Evolutionary conservation across 768 basidiomycete species (phyloP).

Genomic region (Mycena venus): DNA sequence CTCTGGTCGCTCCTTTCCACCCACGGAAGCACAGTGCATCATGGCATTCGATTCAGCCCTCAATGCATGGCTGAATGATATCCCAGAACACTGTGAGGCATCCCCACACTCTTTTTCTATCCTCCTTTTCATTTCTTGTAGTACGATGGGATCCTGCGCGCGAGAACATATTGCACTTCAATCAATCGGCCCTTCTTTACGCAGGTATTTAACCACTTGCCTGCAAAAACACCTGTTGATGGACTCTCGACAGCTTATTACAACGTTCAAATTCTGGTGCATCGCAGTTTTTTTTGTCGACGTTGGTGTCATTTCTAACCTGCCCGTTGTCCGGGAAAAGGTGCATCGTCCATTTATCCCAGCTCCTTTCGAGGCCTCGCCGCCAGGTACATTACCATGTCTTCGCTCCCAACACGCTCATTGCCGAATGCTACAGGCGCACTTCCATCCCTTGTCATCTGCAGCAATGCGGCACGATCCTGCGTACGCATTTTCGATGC

Average conservation of each 20-base stretch:
- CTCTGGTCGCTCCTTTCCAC: constrained; percentile 33
- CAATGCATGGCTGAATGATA: constrained; percentile 71
- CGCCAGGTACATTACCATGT: neutral
- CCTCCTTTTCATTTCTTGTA: constrained; percentile 32
- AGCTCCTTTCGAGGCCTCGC: constrained; percentile 53
- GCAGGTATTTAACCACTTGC: neutral
- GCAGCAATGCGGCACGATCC: constrained; percentile 78
- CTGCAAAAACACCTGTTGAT: too few relatives aligned
- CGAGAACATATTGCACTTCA: constrained; percentile 30
- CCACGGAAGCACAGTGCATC: constrained; percentile 67
- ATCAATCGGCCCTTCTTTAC: constrained; percentile 38
- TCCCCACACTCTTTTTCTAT: neutral
- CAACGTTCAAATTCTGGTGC: constrained; percentile 64
- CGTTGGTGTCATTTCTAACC: neutral
- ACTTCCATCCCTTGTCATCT: constrained; percentile 75
- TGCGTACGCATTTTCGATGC: constrained; percentile 71
- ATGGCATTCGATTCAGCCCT: constrained; percentile 73
- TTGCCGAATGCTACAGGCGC: neutral
- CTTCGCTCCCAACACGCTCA: neutral
- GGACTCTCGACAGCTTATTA: constrained; percentile 29
- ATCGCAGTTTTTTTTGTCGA: neutral
- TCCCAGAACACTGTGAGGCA: constrained; percentile 60
- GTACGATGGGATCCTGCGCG: constrained; percentile 47
- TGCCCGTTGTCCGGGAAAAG: neutral
- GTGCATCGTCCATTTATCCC: constrained; percentile 79